Evolutionary conservation across 179 eudicot species (phyloP).

Genomic region (Amaranthus tricolor): DNA sequence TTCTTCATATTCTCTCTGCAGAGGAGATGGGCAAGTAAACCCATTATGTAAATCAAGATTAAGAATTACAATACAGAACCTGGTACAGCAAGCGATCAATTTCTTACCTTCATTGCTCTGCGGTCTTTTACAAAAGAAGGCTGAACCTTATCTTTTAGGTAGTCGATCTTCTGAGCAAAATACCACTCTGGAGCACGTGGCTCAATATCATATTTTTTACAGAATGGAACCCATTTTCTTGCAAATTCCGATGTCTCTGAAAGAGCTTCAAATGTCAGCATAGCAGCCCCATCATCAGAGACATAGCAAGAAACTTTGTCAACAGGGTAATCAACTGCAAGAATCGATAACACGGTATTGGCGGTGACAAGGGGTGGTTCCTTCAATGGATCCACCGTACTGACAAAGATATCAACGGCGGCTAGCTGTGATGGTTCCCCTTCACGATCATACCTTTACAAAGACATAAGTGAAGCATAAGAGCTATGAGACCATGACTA

Average conservation of each 20-base stretch:
- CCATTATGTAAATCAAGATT: background rate
- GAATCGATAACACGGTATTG: slow-evolving; percentile 51
- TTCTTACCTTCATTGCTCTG: slow-evolving; percentile 50
- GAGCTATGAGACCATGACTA: background rate
- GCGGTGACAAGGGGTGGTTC: slow-evolving; percentile 58
- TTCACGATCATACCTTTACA: slow-evolving; percentile 42
- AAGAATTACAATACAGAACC: background rate
- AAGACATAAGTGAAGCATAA: background rate
- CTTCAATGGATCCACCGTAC: slow-evolving; percentile 31
- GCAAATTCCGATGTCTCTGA: slow-evolving; percentile 57
- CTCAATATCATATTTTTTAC: slow-evolving; percentile 45
- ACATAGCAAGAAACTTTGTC: slow-evolving; percentile 57
- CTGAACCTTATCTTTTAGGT: slow-evolving; percentile 45
- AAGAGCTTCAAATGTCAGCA: slow-evolving; percentile 51
- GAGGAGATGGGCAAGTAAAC: background rate
- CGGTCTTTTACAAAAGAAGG: slow-evolving; percentile 54
- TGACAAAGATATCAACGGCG: slow-evolving; percentile 41
- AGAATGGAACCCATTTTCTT: slow-evolving; percentile 49
- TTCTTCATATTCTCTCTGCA: slow-evolving; percentile 58
- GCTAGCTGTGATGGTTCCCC: slow-evolving; percentile 53
- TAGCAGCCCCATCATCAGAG: slow-evolving; percentile 63
- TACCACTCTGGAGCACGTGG: slow-evolving; percentile 59
- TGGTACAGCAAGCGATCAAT: background rate
- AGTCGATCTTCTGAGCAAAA: slow-evolving; percentile 46
- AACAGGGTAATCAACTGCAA: slow-evolving; percentile 53